These are phyloP conservation scores for Chlamydomonas sphaeroides DNA, from an alignment of 139 green algal species.

Conservation along the genomic window DNA sequence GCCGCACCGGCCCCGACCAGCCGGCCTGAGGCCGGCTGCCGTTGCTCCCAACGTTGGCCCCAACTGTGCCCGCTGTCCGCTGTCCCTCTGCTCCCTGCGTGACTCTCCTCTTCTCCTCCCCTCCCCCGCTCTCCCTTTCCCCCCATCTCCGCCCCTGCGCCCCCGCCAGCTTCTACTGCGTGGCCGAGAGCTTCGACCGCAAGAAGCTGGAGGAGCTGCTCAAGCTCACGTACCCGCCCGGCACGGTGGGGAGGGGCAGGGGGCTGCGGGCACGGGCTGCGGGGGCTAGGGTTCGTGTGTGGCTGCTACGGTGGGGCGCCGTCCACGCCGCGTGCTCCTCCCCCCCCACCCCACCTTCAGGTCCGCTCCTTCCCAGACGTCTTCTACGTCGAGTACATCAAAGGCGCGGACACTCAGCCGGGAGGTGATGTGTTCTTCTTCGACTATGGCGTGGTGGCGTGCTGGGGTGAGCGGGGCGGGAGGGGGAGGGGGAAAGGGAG, in stretches of 20 bases:
- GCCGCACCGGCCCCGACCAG: too few relatives aligned
- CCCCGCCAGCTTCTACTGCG: conserved; percentile 61
- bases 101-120: neutral
- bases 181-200: conserved; percentile 63
- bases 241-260: neutral
- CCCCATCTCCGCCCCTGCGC: conserved; percentile 7
- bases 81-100: too few relatives aligned
- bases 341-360: neutral
- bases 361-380: conserved; percentile 63
- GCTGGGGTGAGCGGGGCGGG: conserved; percentile 52
- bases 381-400: conserved; percentile 61
- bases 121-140: neutral
- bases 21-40: too few relatives aligned
- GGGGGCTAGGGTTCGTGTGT: too few relatives aligned
- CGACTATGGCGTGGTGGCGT: conserved; percentile 60
- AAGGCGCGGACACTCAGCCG: conserved; percentile 41
- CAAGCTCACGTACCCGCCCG: conserved; percentile 45
- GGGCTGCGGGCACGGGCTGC: too few relatives aligned
- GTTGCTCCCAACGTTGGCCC: too few relatives aligned
- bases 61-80: neutral
- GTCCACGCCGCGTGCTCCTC: too few relatives aligned
- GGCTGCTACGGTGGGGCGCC: too few relatives aligned
- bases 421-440: conserved; percentile 62
- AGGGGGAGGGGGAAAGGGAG: neutral
- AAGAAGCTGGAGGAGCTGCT: conserved; percentile 68